Percentiles rank a stretch among this genome's conserved stretches.
Evolutionary conservation across 2,329 filamentous ascomycete species (phyloP).

Genomic region (Fusarium subglutinans): DNA sequence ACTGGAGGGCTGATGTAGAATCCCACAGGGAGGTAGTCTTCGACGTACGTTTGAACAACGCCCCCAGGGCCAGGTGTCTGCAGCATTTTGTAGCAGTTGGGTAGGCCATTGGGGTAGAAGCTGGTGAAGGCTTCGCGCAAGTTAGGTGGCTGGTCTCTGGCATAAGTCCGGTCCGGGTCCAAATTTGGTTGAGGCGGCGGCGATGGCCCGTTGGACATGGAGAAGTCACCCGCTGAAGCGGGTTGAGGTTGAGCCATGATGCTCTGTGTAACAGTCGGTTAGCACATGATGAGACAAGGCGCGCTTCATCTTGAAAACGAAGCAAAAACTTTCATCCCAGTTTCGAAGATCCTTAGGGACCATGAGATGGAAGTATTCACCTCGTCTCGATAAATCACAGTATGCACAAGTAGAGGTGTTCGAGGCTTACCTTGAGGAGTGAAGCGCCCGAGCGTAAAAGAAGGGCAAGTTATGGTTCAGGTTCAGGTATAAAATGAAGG

Average conservation of each 20-base stretch:
- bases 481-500: neutral
- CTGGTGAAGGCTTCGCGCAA: conserved; percentile 41
- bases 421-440: conserved; percentile 14
- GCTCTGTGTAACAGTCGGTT: conserved; percentile 7
- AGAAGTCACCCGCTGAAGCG: conserved; percentile 8
- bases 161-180: conserved; percentile 35
- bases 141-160: conserved; percentile 36
- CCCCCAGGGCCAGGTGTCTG: conserved; percentile 36
- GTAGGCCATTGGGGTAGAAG: conserved; percentile 51
- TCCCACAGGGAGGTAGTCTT: conserved; percentile 48
- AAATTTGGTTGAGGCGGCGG: conserved; percentile 21
- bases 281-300: conserved; percentile 1
- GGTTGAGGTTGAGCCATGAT: conserved; percentile 27
- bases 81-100: conserved; percentile 48
- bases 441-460: neutral
- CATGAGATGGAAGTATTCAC: neutral
- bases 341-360: neutral
- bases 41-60: conserved; percentile 45
- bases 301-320: neutral
- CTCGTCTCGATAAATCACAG: neutral
- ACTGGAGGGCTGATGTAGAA: conserved; percentile 50
- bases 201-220: conserved; percentile 17
- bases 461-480: neutral
- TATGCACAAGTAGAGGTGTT: neutral
- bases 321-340: neutral